Evolutionary conservation across 208 protist species (phyloP), one percentile per base, ranked within the genome.

Genomic region (Acanthamoeba lenticulata): DNA sequence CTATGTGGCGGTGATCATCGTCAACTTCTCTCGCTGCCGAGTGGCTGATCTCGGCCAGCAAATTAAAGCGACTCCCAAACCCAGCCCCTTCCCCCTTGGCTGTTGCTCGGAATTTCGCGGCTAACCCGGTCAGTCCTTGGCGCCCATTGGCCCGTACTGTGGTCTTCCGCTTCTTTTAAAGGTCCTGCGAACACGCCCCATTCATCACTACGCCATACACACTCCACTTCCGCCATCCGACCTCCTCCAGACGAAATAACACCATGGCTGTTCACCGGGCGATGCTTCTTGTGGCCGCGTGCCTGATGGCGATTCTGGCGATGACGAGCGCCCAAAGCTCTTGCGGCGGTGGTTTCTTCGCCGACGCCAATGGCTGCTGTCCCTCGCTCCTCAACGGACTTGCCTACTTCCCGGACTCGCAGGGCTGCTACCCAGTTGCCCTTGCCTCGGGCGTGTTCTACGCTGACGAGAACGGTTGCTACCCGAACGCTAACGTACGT

Each of bases 361-460:
- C 29, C 17, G 74, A 85, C 42, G 42, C 74, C 42, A 85, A 85
- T 6, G 74, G 74, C 4, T 85, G 74, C 74, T 85, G 74, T 40
- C 74, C 74, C 1, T 32, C 42, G 19, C 40, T 85, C 11, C 17
- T 85, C n/a, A 40, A 36, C 19, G 74, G 74, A 7, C 74, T 55
- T 0, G 74, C 74, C 27, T 85, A 85, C 74, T 85, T 55, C 74
- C 74, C 74, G 11, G 42, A 85, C 42, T 27, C 74, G 7, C 36
- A 85, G 21, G 74, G 74, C 42, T 85, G 74, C 42, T 85, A 85
- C 27, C 74, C 42, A 11, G 15, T 85, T 24, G 15, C 17, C 21
- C 74, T 85, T 6, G 44, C 3, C 21, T 55, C 74, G 0, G 74
- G 74, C 7, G 42, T 85, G 24, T 85, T 85, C 74, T 85, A 85